Base-by-base conservation (phyloP, 495 filamentous ascomycete species). In the Cercophora scortea region DNA sequence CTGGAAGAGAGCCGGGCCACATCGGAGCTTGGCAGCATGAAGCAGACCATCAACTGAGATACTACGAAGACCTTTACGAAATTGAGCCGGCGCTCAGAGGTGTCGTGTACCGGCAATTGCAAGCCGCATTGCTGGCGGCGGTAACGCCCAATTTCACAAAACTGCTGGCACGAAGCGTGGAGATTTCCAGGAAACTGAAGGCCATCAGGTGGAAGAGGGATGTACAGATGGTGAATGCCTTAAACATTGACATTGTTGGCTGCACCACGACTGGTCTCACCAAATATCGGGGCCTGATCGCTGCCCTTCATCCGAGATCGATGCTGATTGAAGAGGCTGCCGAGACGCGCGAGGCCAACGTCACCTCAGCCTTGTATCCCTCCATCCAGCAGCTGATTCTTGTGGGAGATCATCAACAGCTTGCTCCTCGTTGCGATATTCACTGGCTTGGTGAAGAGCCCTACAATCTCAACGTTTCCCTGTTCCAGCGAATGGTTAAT, bases 261-360 rank as follows among this genome's bases (percentile, higher is more conserved):
- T 77, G 75, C 47, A 80, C 76, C 0, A 79, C 73, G 0, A 79
- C 92, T 0, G 93, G 93, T 4, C 64, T 96, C n/a, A 88, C 83
- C 61, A 96, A 96, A 59, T 91, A 93, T 55, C 81, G 92, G 15
- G 81, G 71, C 2, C 70, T 95, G 0, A 67, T 97, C 18, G 79
- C 86, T 11, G 82, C 80, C 19, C 54, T 95, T 15, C 71, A 79
- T 32, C 90, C 93, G 0, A 79, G 66, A 12, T 70, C 75, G 12
- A 63, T 81, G 25, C 69, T 83, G 8, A 77, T 80, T 40, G 79
- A 83, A 61, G 79, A 83, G 54, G 80, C 80, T 3, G 79, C 75
- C 6, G 76, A 83, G 56, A 75, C 79, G 6, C 67, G 73, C 19
- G 80, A 83, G 52, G 71, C 73, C 19, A 74, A 81, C 57, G 77